phyloP scores from a whole-genome alignment of 2,329 filamentous ascomycete species.

The Pseudogymnoascus sp. region DNA sequence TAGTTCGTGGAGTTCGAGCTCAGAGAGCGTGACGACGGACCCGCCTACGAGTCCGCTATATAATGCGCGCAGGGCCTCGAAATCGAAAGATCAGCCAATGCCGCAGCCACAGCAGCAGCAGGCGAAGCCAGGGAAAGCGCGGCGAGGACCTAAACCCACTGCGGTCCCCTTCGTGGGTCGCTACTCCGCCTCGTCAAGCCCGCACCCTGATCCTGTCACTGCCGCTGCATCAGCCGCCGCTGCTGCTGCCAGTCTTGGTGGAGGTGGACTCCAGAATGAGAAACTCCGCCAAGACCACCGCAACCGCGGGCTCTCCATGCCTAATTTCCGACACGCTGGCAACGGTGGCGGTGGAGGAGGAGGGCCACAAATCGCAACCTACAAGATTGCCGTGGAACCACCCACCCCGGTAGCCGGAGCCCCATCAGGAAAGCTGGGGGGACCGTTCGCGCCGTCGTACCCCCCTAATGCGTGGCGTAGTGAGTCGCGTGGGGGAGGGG shows the following conservation, averaged over 20 bases:
- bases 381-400: slow-evolving; percentile 9
- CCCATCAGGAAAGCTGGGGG: slow-evolving; percentile 12
- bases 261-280: not conserved
- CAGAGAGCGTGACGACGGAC: not conserved
- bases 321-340: not conserved
- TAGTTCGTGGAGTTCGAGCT: not conserved
- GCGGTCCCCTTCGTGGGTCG: not conserved
- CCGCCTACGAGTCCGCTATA: not conserved
- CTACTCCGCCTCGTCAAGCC: not conserved
- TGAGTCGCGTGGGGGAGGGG: slow-evolving; percentile 31
- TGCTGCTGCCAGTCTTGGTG: not conserved
- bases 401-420: too few species aligned
- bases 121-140: not conserved
- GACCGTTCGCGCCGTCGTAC: slow-evolving; percentile 25
- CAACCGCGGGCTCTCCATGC: not conserved
- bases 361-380: slow-evolving; percentile 13
- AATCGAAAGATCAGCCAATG: not conserved
- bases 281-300: not conserved
- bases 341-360: too few species aligned
- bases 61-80: not conserved
- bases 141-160: not conserved
- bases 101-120: not conserved
- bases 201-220: not conserved
- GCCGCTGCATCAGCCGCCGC: not conserved
- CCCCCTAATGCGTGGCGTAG: slow-evolving; percentile 32